Evolutionary conservation across 306 rosid genomes (phyloP).

Genomic region (Luffa acutangula): DNA sequence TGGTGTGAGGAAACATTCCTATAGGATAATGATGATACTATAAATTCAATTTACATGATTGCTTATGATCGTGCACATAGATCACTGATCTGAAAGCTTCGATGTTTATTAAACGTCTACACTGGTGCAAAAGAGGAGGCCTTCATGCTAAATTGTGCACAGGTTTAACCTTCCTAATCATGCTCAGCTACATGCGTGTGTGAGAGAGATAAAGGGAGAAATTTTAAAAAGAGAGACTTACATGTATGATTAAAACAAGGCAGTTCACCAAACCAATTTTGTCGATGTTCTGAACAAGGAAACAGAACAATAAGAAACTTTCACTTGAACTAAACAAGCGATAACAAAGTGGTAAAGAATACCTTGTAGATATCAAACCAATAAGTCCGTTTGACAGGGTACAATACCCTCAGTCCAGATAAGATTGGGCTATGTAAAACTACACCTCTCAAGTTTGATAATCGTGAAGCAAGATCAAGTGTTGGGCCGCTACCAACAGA

Average conservation of each 20-base stretch:
- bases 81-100: neutral
- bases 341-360: neutral
- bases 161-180: neutral
- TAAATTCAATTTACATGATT: neutral
- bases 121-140: neutral
- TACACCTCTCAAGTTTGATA: conserved; percentile 66
- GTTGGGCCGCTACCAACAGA: conserved; percentile 98
- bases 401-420: conserved; percentile 81
- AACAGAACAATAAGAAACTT: conserved; percentile 6
- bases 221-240: conserved; percentile 25
- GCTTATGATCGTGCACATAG: neutral
- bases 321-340: neutral
- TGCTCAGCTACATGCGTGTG: neutral
- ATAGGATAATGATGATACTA: neutral
- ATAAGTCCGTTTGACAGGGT: conserved; percentile 79
- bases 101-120: neutral
- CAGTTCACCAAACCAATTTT: conserved; percentile 61
- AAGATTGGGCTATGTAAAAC: conserved; percentile 87
- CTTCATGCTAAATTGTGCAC: neutral
- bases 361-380: conserved; percentile 98
- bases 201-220: neutral
- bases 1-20: neutral
- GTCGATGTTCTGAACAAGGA: conserved; percentile 62
- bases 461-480: conserved; percentile 75
- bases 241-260: conserved; percentile 84